Evolutionary conservation across 2,329 filamentous ascomycete genomes (phyloP), one percentile per base, ranked within the genome.

Genomic region (Neofusicoccum parvum): DNA sequence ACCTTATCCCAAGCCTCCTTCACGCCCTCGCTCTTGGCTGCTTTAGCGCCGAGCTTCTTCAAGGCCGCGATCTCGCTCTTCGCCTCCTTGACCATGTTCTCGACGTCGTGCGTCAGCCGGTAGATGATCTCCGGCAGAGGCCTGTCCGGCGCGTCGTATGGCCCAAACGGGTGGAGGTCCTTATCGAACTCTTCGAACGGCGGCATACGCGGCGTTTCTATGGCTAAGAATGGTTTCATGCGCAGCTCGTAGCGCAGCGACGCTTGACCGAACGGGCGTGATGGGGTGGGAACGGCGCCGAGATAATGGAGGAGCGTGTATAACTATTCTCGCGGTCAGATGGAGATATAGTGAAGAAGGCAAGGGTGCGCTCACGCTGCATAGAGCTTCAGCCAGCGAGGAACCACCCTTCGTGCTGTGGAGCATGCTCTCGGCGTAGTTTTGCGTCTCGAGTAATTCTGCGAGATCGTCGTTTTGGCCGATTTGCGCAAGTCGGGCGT

Each of bases 171-270:
- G 51, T 74, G 70, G 5, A 74, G 69, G 9, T 71, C 68, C 2
- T 54, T 68, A 41, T 80, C 76, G 67, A 91, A 92, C 14, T 88
- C 85, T 6, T 87, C 85, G 68, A 86, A 90, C 0, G 85, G 79
- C 0, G 91, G 88, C 12, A 92, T 81, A 66, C 87, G 85, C 0
- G 92, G 91, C 1, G 92, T 82, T 10, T 86, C 84, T 65, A 96
- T 85, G 7, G 81, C 75, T 0, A 89, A 81, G 72, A 96, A 97
- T 0, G 92, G 92, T 72, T 90, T 91, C 92, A 96, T 95, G 66
- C 94, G 90, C 10, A 96, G 80, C 69, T 95, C 90, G 75, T 95
- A 94, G 12, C 92, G 88, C 4, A 93, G 80, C 37, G 82, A 78
- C 65, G 90, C 86, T 15, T 85, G 86, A 65, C 88, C 87, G 74